A percentile compares a stretch with the other conserved stretches of the same genome.
These are phyloP conservation scores for Cryptococcus sp. DNA, from an alignment of 1,284 basidiomycete genomes.

Conservation along the genomic window DNA sequence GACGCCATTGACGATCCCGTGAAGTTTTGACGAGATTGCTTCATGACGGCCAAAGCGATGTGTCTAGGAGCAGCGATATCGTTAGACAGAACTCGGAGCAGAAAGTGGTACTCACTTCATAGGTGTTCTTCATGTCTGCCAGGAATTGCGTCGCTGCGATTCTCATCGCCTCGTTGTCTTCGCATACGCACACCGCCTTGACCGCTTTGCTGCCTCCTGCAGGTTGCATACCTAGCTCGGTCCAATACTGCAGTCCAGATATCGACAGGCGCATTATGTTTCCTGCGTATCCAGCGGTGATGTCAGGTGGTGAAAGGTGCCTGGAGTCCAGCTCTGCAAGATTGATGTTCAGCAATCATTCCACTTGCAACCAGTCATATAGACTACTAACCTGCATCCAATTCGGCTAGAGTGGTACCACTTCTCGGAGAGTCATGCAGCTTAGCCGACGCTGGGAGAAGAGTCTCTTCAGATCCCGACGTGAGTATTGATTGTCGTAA, in stretches of 20 bases:
- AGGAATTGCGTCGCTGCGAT: constrained; percentile 21
- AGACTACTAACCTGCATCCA: constrained; percentile 3
- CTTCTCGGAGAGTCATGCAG: neutral
- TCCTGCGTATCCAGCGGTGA: constrained; percentile 34
- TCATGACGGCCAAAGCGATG: too few species aligned
- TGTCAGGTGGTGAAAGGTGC: constrained; percentile 11
- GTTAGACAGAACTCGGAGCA: too few species aligned
- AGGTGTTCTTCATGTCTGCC: constrained; percentile 18
- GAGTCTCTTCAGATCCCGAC: constrained; percentile 2
- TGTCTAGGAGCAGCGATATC: too few species aligned
- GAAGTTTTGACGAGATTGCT: neutral
- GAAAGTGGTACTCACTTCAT: constrained; percentile 13
- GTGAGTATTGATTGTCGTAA: constrained; percentile 3
- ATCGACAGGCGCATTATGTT: constrained; percentile 36
- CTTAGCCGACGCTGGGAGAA: neutral
- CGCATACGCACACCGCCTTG: constrained; percentile 27
- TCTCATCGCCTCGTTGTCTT: constrained; percentile 8
- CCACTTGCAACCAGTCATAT: neutral
- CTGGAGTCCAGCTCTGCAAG: neutral
- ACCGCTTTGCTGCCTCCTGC: constrained; percentile 44
- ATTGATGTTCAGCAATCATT: neutral
- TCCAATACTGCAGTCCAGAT: constrained; percentile 42
- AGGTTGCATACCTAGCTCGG: constrained; percentile 43
- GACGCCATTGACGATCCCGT: neutral
- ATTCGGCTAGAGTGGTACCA: constrained; percentile 5